phyloP scores from a whole-genome alignment of 73 alveolate genomes.

The Uronychia setigera region DNA sequence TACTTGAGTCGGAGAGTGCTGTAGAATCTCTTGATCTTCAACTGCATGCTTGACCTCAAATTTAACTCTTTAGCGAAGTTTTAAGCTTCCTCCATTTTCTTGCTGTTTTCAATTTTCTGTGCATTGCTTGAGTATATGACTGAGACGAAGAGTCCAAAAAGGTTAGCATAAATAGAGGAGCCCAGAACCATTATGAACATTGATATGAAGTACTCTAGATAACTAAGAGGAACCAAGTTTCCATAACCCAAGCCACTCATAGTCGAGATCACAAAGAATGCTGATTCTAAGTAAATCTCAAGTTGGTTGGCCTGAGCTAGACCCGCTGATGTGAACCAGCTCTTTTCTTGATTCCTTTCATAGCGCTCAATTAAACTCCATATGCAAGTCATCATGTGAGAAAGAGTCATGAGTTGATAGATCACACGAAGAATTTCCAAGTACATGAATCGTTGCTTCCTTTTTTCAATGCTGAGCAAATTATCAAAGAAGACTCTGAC shows the following conservation, averaged over 20 bases:
- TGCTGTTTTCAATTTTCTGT: conserved; percentile 23
- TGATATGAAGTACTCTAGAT: conserved; percentile 23
- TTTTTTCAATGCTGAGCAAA: not conserved
- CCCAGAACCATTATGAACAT: conserved; percentile 49
- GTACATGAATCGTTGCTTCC: not conserved
- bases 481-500: not conserved
- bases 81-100: conserved; percentile 42
- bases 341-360: not conserved
- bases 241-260: conserved; percentile 54
- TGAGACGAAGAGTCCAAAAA: conserved; percentile 41
- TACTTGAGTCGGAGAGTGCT: conserved; percentile 22
- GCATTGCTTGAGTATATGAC: conserved; percentile 14
- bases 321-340: not conserved
- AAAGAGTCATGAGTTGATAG: not conserved
- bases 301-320: not conserved
- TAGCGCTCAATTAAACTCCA: not conserved
- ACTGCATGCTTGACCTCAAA: conserved; percentile 12
- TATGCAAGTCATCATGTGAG: conserved; percentile 11
- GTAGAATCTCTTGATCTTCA: conserved; percentile 29
- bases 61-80: conserved; percentile 29
- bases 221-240: conserved; percentile 19
- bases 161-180: conserved; percentile 31
- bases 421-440: not conserved
- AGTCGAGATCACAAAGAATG: conserved; percentile 29
- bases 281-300: conserved; percentile 33